Conservation (phyloP, 2,329 filamentous ascomycete species). For the Aspergillus unguis region DNA sequence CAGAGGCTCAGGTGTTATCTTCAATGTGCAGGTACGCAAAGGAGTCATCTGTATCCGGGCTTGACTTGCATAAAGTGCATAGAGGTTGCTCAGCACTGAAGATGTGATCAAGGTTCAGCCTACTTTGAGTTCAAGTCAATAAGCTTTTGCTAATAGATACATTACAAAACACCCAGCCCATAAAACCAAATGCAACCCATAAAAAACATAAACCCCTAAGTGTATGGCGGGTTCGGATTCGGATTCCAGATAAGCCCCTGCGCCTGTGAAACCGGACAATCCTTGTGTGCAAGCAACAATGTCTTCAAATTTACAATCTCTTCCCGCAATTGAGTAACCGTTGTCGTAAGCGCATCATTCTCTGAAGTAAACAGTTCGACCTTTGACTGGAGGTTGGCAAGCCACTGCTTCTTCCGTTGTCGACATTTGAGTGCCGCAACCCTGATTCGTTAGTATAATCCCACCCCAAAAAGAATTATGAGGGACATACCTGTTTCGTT, state of each 20-base stretch:
- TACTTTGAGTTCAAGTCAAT: no score
- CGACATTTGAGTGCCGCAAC: slow-evolving; percentile 95
- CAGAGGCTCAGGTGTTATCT: no score
- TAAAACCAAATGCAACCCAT: background rate
- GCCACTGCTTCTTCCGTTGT: slow-evolving; percentile 98
- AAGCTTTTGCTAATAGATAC: slow-evolving; percentile 9
- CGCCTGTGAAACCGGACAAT: slow-evolving; percentile 87
- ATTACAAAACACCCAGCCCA: background rate
- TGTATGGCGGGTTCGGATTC: slow-evolving; percentile 12
- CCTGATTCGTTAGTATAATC: slow-evolving; percentile 46
- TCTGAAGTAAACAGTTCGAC: slow-evolving; percentile 90
- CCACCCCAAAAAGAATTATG: background rate
- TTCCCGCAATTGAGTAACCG: slow-evolving; percentile 80
- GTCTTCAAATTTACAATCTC: slow-evolving; percentile 96
- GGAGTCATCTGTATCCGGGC: no score
- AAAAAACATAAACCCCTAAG: slow-evolving; percentile 9
- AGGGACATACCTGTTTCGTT: slow-evolving; percentile 80
- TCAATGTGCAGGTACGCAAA: no score
- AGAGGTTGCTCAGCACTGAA: no score
- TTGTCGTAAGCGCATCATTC: slow-evolving; percentile 80
- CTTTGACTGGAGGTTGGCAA: slow-evolving; percentile 89
- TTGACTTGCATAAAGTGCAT: no score
- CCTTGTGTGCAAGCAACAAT: slow-evolving; percentile 87
- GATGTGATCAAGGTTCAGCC: no score
- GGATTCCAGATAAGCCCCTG: slow-evolving; percentile 58